phyloP scores from a whole-genome alignment of 768 basidiomycete species.

The Tricholoma flavovirens region DNA sequence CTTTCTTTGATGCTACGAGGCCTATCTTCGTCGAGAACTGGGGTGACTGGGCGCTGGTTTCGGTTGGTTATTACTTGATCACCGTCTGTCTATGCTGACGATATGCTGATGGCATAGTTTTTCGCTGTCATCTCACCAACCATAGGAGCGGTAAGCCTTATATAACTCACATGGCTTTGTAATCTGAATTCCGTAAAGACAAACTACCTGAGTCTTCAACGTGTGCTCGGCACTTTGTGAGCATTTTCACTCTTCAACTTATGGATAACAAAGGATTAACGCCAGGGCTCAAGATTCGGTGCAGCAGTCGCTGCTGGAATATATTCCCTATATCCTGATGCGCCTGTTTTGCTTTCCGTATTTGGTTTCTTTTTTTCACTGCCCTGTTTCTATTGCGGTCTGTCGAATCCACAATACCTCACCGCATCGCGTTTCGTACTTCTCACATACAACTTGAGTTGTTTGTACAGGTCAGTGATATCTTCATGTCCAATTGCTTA shows the following conservation, averaged over 20 bases:
- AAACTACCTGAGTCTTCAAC: constrained; percentile 79
- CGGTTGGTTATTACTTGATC: constrained; percentile 41
- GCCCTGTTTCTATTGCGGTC: constrained; percentile 90
- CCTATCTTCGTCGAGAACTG: constrained; percentile 74
- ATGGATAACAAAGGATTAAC: background rate
- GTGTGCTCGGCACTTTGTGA: constrained; percentile 81
- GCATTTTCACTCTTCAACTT: constrained; percentile 22
- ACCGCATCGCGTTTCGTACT: constrained; percentile 76
- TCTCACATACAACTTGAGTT: constrained; percentile 87
- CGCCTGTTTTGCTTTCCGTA: constrained; percentile 65
- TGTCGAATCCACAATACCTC: constrained; percentile 71
- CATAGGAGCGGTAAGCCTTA: constrained; percentile 63
- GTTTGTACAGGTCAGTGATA: constrained; percentile 50
- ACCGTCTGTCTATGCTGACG: constrained; percentile 4
- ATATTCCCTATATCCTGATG: constrained; percentile 72
- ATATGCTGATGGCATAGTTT: constrained; percentile 39
- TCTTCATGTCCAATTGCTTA: background rate
- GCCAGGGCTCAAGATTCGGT: constrained; percentile 50
- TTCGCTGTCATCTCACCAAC: constrained; percentile 91
- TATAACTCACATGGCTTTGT: background rate
- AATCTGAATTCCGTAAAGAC: constrained; percentile 44
- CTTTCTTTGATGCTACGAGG: constrained; percentile 77
- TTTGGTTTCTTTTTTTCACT: constrained; percentile 88
- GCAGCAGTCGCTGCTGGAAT: constrained; percentile 69
- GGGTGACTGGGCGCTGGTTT: constrained; percentile 96